A percentile compares a stretch with the other conserved stretches of the same genome.
phyloP scores from a whole-genome alignment of 352 stramenopile species.

The Globisporangium heterothallicum region DNA sequence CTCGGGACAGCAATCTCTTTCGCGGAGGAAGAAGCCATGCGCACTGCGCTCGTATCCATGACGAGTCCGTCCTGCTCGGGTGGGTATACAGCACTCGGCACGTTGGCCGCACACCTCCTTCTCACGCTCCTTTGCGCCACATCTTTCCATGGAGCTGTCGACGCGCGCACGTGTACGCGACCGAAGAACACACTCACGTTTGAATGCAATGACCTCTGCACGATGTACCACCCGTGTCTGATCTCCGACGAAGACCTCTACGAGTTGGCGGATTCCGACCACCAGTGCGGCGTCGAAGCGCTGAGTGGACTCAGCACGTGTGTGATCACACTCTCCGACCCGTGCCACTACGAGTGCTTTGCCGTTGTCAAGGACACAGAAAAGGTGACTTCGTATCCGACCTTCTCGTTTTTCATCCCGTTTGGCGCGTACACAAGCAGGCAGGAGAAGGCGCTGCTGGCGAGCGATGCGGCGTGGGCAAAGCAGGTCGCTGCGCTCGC shows the following conservation, averaged over 20 bases:
- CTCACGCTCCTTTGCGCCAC: neutral
- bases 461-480: slow-evolving; percentile 13
- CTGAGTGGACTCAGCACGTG: slow-evolving; percentile 10
- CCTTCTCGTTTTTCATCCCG: slow-evolving; percentile 52
- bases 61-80: no score
- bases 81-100: neutral
- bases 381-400: slow-evolving; percentile 18
- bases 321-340: slow-evolving; percentile 12
- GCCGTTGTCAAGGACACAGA: slow-evolving; percentile 10
- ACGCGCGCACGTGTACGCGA: slow-evolving; percentile 3
- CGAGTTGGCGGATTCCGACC: neutral
- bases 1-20: no score
- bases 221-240: slow-evolving; percentile 11
- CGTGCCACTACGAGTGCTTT: slow-evolving; percentile 52
- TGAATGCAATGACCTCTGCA: slow-evolving; percentile 10
- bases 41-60: no score
- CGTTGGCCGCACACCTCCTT: neutral
- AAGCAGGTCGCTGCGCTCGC: slow-evolving; percentile 14
- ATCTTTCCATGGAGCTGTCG: neutral
- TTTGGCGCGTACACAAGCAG: slow-evolving; percentile 36
- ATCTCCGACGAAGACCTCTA: slow-evolving; percentile 7
- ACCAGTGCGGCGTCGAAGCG: slow-evolving; percentile 3
- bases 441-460: slow-evolving; percentile 29
- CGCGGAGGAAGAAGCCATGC: no score
- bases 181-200: slow-evolving; percentile 11